Conservation (phyloP, 2,329 filamentous ascomycete species). For the Fusarium sp. region DNA sequence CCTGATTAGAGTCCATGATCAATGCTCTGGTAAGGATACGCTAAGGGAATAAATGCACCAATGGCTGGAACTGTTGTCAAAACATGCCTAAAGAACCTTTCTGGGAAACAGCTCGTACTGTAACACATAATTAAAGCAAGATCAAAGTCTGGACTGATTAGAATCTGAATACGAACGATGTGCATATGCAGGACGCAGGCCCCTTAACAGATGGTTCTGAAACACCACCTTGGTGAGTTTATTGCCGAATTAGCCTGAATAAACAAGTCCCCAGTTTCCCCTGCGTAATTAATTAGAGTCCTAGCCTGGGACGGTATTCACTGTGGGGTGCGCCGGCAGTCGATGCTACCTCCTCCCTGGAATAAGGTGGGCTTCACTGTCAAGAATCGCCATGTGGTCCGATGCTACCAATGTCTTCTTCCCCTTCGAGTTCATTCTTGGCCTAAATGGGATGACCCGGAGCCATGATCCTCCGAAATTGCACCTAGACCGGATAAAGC, state of each 20-base stretch:
- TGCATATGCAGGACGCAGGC: background rate
- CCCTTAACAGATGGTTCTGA: constrained; percentile 5
- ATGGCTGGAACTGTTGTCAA: background rate
- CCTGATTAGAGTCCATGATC: background rate
- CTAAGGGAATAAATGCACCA: constrained; percentile 17
- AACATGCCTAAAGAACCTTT: background rate
- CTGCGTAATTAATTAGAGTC: constrained; percentile 5
- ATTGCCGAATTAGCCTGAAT: constrained; percentile 30
- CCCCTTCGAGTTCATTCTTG: constrained; percentile 1
- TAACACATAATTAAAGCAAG: background rate
- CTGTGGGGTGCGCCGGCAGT: constrained; percentile 16
- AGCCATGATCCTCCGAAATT: constrained; percentile 30
- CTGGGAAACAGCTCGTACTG: background rate
- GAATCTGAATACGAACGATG: background rate
- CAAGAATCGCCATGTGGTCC: constrained; percentile 16
- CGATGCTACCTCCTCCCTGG: constrained; percentile 18
- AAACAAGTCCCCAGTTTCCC: constrained; percentile 1
- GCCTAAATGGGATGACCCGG: constrained; percentile 21
- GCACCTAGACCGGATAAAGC: constrained; percentile 29
- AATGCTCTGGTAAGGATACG: background rate
- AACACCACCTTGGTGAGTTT: constrained; percentile 7
- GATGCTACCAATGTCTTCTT: background rate
- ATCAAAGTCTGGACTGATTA: background rate
- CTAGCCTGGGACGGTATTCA: constrained; percentile 1
- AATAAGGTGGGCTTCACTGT: background rate